Percentiles rank a stretch among this genome's conserved stretches.
Evolutionary conservation across 2,329 filamentous ascomycete species (phyloP).

Genomic region (Albifimbria verrucaria): DNA sequence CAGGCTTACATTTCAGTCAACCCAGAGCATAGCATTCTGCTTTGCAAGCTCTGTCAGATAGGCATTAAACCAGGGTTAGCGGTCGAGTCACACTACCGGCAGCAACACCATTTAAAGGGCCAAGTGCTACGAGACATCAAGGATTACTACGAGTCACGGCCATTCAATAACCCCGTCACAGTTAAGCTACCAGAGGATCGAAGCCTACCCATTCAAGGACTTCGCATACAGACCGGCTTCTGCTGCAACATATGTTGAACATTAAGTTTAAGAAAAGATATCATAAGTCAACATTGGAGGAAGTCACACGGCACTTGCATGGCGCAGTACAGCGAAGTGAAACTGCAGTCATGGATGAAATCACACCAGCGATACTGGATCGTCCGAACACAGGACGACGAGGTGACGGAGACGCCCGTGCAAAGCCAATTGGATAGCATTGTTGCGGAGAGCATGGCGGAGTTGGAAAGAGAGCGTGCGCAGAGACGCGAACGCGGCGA

Average conservation of each 20-base stretch:
- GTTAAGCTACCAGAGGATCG: background rate
- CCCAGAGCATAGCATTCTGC: background rate
- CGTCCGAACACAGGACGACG: background rate
- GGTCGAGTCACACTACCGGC: background rate
- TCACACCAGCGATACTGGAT: background rate
- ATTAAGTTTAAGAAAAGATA: background rate
- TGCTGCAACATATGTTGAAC: background rate
- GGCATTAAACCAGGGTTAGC: background rate
- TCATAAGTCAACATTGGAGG: background rate
- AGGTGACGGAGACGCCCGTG: background rate
- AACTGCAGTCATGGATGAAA: background rate
- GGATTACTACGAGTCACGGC: background rate
- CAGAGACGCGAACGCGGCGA: background rate
- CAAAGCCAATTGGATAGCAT: background rate
- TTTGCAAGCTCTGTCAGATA: background rate
- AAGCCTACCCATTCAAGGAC: background rate
- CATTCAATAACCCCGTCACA: background rate
- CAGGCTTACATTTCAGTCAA: background rate
- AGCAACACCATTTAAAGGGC: background rate
- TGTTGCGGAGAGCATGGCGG: background rate
- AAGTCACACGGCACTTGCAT: background rate
- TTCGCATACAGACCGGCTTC: background rate
- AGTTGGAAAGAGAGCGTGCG: background rate
- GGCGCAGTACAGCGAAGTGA: background rate
- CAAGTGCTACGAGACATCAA: background rate